These are phyloP conservation scores for Geranium brycei DNA, from an alignment of 345 rosid genomes.

Conservation along the genomic window DNA sequence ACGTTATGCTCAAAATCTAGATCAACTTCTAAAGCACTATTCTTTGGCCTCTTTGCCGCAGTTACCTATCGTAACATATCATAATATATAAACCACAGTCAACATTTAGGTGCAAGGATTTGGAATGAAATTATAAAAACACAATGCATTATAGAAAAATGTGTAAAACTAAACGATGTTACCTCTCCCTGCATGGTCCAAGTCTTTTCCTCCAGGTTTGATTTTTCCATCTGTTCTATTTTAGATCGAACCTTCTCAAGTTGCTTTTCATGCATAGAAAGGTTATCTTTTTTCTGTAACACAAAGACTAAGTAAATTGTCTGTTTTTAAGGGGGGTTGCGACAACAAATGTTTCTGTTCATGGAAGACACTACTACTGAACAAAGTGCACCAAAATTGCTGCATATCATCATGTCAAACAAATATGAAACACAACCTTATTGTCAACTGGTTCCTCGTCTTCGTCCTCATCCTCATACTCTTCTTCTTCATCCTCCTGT, in stretches of 20 bases:
- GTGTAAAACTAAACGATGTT: constrained; percentile 1
- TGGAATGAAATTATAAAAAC: not conserved
- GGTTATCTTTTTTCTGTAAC: constrained; percentile 33
- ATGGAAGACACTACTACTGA: not conserved
- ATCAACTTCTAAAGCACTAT: constrained; percentile 93
- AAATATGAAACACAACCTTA: constrained; percentile 19
- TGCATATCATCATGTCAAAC: constrained; percentile 1
- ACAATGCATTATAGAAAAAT: not conserved
- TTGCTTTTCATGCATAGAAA: constrained; percentile 75
- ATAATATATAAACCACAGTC: not conserved
- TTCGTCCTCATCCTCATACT: not conserved
- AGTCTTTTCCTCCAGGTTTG: constrained; percentile 69
- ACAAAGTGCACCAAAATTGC: not conserved
- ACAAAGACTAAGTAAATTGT: constrained; percentile 1
- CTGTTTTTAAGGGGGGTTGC: not conserved
- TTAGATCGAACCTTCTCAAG: constrained; percentile 42
- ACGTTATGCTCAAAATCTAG: constrained; percentile 91
- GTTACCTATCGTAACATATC: constrained; percentile 39
- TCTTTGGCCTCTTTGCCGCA: constrained; percentile 79
- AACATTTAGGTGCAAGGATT: not conserved
- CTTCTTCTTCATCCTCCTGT: not conserved
- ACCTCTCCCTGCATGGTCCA: constrained; percentile 99
- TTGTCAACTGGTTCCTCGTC: constrained; percentile 11
- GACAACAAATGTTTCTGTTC: not conserved
- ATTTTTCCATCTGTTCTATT: constrained; percentile 72